Base-by-base conservation (phyloP, 2,329 filamentous ascomycete genomes). In the Rutstroemia sp. region DNA sequence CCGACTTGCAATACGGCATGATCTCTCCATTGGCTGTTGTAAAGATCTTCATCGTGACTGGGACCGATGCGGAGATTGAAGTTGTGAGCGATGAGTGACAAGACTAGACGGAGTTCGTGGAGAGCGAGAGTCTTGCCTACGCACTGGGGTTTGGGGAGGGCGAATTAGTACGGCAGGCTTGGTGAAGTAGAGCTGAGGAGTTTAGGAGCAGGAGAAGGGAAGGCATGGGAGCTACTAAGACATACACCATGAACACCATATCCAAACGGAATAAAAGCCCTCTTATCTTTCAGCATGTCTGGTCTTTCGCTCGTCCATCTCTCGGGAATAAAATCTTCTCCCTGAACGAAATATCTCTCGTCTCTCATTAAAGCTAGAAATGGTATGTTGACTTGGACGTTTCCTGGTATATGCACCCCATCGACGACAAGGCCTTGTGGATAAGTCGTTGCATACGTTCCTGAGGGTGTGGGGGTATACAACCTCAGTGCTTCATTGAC, bases 111-210 rank as follows among this genome's bases (percentile, higher is more conserved):
- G 21, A 63, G 48, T 53, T 62, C 61, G 27, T 60, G 56, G 49
- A 63, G 44, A 5, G 61, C 58, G 23, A 63, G 44, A 12, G 55
- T 52, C 27, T 59, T 59, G n/a, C 58, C 61, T n/a, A 59, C 59
- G 38, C 61, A 63, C 30, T 51, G 5, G 4, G 23, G 34, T 16
- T 25, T 18, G 9, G 25, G 34, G 12, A 8, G 30, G 6, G 4
- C 16, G 3, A n/a, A 18, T 14, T 23, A 8, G 16, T 4, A 38
- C 14, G n/a, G 8, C 23, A 12, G 18, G 18, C 19, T 7, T 14
- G 42, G 18, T 45, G 14, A 23, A 19, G 12, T 12, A 21, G 18
- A 9, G 21, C 8, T 34, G 4, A 7, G 10, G 10, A 7, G 9
- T 30, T 10, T 2, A 9, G 30, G 12, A 34, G 30, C 9, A 34